Percentiles rank a stretch among this genome's conserved stretches.
phyloP scores from a whole-genome alignment of 1,284 basidiomycete species.

The Ustilago lituana region DNA sequence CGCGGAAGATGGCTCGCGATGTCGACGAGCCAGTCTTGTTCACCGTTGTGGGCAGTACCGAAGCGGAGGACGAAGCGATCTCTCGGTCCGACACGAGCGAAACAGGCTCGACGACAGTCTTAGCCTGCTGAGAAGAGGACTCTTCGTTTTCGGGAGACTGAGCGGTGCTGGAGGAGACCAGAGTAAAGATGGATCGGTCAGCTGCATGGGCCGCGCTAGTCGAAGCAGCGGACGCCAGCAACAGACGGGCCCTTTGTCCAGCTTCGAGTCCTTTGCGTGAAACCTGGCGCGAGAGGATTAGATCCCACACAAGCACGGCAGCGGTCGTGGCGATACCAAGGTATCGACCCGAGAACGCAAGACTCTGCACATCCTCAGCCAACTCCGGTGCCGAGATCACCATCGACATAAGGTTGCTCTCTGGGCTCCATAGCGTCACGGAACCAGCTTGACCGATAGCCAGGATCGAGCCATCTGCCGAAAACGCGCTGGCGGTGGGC shows the following conservation, averaged over 20 bases:
- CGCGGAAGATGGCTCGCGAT: constrained; percentile 15
- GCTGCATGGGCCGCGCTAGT: constrained; percentile 1
- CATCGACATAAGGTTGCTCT: constrained; percentile 75
- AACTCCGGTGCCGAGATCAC: constrained; percentile 70
- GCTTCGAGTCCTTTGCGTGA: constrained; percentile 23
- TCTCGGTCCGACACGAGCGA: constrained; percentile 36
- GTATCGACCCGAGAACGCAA: constrained; percentile 54
- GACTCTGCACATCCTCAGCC: constrained; percentile 16
- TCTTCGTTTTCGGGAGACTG: neutral
- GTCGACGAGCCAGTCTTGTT: constrained; percentile 8
- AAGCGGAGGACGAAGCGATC: constrained; percentile 20
- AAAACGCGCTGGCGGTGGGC: constrained; percentile 75
- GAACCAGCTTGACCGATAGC: constrained; percentile 78
- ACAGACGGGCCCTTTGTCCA: constrained; percentile 14
- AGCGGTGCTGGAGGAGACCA: constrained; percentile 13
- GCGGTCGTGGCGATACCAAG: constrained; percentile 36
- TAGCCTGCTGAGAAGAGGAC: constrained; percentile 8
- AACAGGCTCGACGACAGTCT: constrained; percentile 32
- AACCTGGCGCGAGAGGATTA: constrained; percentile 53
- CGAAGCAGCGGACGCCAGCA: constrained; percentile 10
- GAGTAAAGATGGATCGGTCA: constrained; percentile 17
- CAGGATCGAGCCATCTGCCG: constrained; percentile 85
- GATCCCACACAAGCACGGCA: constrained; percentile 57
- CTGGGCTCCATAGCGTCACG: constrained; percentile 81
- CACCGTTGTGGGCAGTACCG: neutral